Conservation (phyloP, 495 filamentous ascomycete genomes). For the Penicillium daleae region DNA sequence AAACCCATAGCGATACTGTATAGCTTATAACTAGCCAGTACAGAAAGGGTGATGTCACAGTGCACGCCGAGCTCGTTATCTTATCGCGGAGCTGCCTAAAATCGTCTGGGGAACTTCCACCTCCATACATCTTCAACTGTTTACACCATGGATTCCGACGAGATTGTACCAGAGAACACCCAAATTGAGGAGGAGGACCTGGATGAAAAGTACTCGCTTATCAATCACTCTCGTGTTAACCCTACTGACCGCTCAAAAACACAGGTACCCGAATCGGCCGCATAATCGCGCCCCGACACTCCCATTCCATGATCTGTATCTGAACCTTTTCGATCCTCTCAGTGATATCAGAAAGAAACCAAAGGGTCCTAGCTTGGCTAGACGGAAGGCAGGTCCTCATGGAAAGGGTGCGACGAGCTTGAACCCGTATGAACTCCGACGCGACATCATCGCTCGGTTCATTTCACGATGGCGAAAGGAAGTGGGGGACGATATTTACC, state of each 20-base stretch:
- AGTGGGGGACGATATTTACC: conserved; percentile 91
- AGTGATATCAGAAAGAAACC: conserved; percentile 81
- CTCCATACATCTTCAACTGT: conserved; percentile 28
- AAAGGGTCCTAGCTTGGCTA: conserved; percentile 48
- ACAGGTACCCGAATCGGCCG: conserved; percentile 82
- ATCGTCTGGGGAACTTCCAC: conserved; percentile 20
- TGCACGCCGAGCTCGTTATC: conserved; percentile 20
- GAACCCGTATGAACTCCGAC: conserved; percentile 80
- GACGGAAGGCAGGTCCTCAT: conserved; percentile 59
- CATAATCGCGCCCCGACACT: conserved; percentile 77
- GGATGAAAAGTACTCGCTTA: conserved; percentile 60
- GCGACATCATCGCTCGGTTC: conserved; percentile 87
- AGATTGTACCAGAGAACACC: conserved; percentile 30
- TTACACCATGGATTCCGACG: conserved; percentile 52
- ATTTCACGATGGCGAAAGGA: conserved; percentile 86
- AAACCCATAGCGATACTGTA: background rate
- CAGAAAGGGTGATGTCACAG: conserved; percentile 19
- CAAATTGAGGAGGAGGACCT: conserved; percentile 54
- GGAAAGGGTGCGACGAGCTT: conserved; percentile 53
- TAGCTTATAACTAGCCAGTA: background rate
- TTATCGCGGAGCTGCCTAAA: conserved; percentile 45
- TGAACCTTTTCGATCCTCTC: conserved; percentile 82
- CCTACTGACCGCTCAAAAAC: conserved; percentile 28
- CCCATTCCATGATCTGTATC: conserved; percentile 80
- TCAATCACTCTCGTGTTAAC: background rate